These are phyloP conservation scores for Pythium folliculosum DNA, from an alignment of 352 stramenopile species.

Conservation along the genomic window DNA sequence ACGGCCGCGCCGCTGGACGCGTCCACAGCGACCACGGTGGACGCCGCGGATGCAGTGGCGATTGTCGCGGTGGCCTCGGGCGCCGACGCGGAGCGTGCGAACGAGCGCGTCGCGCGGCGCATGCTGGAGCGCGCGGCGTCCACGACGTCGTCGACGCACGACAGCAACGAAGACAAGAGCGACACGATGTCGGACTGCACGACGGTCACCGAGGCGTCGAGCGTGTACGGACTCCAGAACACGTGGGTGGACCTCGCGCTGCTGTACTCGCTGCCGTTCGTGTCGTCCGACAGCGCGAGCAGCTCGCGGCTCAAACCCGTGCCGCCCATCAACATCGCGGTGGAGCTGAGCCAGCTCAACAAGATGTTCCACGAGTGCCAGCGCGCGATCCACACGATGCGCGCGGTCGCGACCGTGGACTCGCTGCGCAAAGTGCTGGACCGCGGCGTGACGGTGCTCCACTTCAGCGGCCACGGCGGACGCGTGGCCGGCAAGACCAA, in stretches of 20 bases:
- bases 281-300: constrained; percentile 35
- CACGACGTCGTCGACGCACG: constrained; percentile 17
- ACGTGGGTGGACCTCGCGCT: constrained; percentile 80
- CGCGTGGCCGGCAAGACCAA: constrained; percentile 64
- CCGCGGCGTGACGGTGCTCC: constrained; percentile 68
- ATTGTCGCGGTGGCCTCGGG: neutral
- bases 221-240: constrained; percentile 73
- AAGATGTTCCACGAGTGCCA: constrained; percentile 81
- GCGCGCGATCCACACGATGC: constrained; percentile 76
- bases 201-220: constrained; percentile 67
- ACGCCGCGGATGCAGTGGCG: too few relatives aligned
- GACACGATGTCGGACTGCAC: constrained; percentile 79
- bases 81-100: constrained; percentile 29
- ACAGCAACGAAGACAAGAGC: constrained; percentile 69
- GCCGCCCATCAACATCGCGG: constrained; percentile 63
- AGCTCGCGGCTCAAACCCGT: constrained; percentile 53
- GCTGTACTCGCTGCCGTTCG: constrained; percentile 76
- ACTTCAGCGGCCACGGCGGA: constrained; percentile 79
- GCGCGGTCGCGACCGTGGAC: constrained; percentile 68
- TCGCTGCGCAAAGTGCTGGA: constrained; percentile 77
- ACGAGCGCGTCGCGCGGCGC: constrained; percentile 59
- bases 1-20: neutral
- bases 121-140: constrained; percentile 46
- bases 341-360: constrained; percentile 66
- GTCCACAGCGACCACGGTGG: neutral